Evolutionary conservation across 345 rosid genomes (phyloP), one percentile per base, ranked within the genome.

Genomic region (Linum lewisii): DNA sequence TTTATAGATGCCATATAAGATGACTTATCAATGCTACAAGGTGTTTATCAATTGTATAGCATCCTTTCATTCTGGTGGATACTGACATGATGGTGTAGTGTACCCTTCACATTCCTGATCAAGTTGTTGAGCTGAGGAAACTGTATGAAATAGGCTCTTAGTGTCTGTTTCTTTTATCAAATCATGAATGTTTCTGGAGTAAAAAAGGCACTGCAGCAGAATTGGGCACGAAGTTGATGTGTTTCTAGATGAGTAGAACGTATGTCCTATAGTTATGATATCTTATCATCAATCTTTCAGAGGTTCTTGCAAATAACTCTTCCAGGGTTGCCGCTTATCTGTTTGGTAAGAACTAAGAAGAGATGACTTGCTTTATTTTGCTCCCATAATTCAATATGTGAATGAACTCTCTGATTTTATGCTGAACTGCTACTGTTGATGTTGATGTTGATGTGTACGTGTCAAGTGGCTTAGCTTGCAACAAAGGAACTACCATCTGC

Each of bases 301-400:
- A 77, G 83, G 67, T 75, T 79, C 84, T 83, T 80, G 94, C 79
- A 83, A 83, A 73, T 67, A 78, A 69, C 74, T 76, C 83, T 72
- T 66, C 87, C 75, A 78, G 78, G 82, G 42, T 80, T 81, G 85
- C 72, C 69, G 84, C 87, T 58, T 52, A 75, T 74, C 63, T 71
- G 77, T 78, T 86, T 80, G 90, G 95, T 86, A 86, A 86, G 95
- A 77, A 72, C 90, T 86, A 86, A 86, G 95, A 77, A 72, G 71
- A 74, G 72, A 65, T 74, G 71, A 68, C 74, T 65, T 66, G 70
- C 60, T 38, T 42, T 58, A 59, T 52, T 53, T 73, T 60, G 32
- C 45, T 54, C 21, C 45, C 58, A 60, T 54, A 49, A 66, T 63
- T 56, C 26, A 57, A 65, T 67, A 53, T 58, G 50, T 49, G 53